Percentiles rank a stretch among this genome's conserved stretches.
Evolutionary conservation across 1,284 basidiomycete species (phyloP).

Genomic region (Cutaneotrichosporon sp.): DNA sequence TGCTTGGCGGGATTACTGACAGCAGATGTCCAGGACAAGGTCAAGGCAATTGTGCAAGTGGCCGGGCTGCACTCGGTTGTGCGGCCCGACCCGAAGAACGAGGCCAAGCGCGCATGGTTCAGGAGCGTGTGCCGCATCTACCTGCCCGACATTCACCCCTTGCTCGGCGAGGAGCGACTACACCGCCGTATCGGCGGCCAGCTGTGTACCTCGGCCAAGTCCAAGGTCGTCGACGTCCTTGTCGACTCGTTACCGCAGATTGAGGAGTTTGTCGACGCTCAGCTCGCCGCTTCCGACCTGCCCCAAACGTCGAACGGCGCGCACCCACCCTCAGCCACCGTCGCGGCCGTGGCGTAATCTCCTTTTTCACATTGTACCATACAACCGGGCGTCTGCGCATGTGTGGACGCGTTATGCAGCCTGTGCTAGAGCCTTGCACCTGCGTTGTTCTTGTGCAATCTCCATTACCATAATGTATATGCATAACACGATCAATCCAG

Average conservation of each 20-base stretch:
- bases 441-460: too few relatives aligned
- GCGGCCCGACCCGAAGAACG: slow-evolving; percentile 39
- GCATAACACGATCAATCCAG: neutral
- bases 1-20: neutral
- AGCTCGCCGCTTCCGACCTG: slow-evolving; percentile 12
- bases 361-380: too few relatives aligned
- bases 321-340: too few relatives aligned
- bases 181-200: slow-evolving; percentile 42
- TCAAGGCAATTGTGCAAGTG: slow-evolving; percentile 69
- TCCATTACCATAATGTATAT: neutral
- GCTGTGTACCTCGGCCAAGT: slow-evolving; percentile 33
- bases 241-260: slow-evolving; percentile 38
- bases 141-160: slow-evolving; percentile 36
- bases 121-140: slow-evolving; percentile 38
- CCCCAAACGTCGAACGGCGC: too few relatives aligned
- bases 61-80: slow-evolving; percentile 57
- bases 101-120: slow-evolving; percentile 42
- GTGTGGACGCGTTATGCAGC: too few relatives aligned
- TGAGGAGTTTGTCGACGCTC: slow-evolving; percentile 34
- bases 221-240: slow-evolving; percentile 44
- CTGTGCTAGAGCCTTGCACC: too few relatives aligned
- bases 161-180: slow-evolving; percentile 39
- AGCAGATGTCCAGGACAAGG: slow-evolving; percentile 58
- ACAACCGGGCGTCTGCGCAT: too few relatives aligned
- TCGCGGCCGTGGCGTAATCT: too few relatives aligned